Conservation (phyloP, 768 basidiomycete species). For the Cytidiella melzeri region DNA sequence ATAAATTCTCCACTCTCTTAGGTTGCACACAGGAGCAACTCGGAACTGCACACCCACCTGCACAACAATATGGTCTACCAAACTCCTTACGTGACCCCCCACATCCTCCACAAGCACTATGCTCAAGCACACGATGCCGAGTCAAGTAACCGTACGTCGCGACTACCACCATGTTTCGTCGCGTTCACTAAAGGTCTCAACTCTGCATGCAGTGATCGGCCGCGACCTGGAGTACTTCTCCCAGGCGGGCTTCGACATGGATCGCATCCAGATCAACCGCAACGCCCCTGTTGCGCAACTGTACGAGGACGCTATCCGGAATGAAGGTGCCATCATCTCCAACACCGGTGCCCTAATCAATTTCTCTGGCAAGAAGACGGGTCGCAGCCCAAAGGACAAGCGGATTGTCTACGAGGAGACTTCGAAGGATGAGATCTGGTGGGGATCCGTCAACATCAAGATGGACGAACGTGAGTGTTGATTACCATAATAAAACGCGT, state of each 20-base stretch:
- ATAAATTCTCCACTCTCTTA: no score
- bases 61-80: slow-evolving; percentile 53
- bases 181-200: slow-evolving; percentile 13
- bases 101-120: slow-evolving; percentile 84
- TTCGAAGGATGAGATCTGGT: slow-evolving; percentile 97
- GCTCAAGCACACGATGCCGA: slow-evolving; percentile 70
- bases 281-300: slow-evolving; percentile 86
- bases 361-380: slow-evolving; percentile 99
- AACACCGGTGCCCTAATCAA: slow-evolving; percentile 96
- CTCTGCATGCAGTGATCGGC: slow-evolving; percentile 91
- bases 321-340: slow-evolving; percentile 98
- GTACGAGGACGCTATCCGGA: slow-evolving; percentile 97
- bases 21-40: slow-evolving; percentile 1
- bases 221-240: slow-evolving; percentile 96
- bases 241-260: slow-evolving; percentile 98
- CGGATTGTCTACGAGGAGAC: slow-evolving; percentile 98
- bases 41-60: background rate
- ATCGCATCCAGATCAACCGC: slow-evolving; percentile 91
- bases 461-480: slow-evolving; percentile 84
- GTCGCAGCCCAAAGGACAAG: slow-evolving; percentile 97
- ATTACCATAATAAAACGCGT: no score
- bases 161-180: slow-evolving; percentile 3
- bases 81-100: slow-evolving; percentile 83
- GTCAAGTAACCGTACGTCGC: slow-evolving; percentile 49
- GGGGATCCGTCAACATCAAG: slow-evolving; percentile 99